Base-by-base conservation (phyloP, 768 basidiomycete species). In the Leucosporidium creatinivorum region DNA sequence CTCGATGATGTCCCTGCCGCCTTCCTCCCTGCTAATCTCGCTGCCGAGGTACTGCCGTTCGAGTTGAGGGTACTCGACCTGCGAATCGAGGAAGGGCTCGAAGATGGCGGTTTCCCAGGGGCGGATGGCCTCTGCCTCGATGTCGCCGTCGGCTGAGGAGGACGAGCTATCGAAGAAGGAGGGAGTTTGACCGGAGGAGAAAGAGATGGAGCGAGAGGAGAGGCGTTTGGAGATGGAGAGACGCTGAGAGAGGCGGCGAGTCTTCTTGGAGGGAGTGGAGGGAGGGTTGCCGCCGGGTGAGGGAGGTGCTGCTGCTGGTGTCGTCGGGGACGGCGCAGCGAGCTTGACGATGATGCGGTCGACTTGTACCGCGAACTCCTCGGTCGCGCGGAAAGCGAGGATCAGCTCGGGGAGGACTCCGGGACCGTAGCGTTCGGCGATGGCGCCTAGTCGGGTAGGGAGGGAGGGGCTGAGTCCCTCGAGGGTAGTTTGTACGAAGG, bases 21-120 rank as follows among this genome's bases (percentile, higher is more conserved):
- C 63, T 18, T 58, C n/a, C 25, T 48, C 59, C 21, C 61, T 33
- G 15, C 10, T 33, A 10, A 65, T 25, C 58, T 72, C 66, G 17
- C 31, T 26, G 1, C 12, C 83, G 63, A 98, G 79, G 60, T 85
- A 82, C 10, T 85, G 84, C 47, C 83, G 82, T 78, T 99, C 96
- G 44, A 96, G 81, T 1, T 82, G 79, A 0, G 84, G 84, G 77
- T 97, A 97, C 63, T 93, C 88, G 23, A 85, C 81, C 73, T 98
- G 94, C 69, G 88, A 87, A 73, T 93, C 89, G 30, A 94, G 82
- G 80, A 97, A 98, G 3, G 94, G 91, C 76, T 93, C 92, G 76
- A 93, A 96, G 21, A 99, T 80, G 60, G 88, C 87, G 63, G 87
- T 87, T 74, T 97, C 92, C 96, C 96, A 98, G 25, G 69, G 60